phyloP scores from a whole-genome alignment of 495 filamentous ascomycete species.

The Aspergillus funiculosus region DNA sequence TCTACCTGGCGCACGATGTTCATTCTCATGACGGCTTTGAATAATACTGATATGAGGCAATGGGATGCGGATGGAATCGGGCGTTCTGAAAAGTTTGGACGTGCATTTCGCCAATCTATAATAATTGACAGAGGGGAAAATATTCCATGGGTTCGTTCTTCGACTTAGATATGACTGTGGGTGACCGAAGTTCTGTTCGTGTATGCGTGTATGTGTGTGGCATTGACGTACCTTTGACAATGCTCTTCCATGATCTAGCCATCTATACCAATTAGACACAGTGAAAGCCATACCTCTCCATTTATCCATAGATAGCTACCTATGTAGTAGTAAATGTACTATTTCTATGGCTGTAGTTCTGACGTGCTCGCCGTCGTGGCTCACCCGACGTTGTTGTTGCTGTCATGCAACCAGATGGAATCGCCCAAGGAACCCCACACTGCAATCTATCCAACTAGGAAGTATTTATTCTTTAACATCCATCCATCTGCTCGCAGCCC shows the following conservation, averaged over 20 bases:
- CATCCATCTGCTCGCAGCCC: too few relatives aligned
- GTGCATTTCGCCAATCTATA: neutral
- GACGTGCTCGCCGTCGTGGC: too few relatives aligned
- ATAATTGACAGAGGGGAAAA: too few relatives aligned
- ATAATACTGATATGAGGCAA: conserved; percentile 13
- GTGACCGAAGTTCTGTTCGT: too few relatives aligned
- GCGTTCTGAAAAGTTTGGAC: conserved; percentile 4
- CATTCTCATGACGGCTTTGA: conserved; percentile 16
- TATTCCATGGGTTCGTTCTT: neutral
- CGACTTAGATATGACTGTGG: too few relatives aligned
- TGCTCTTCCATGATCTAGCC: conserved; percentile 9
- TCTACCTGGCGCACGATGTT: conserved; percentile 19
- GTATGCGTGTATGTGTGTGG: conserved; percentile 7
- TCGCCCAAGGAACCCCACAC: too few relatives aligned
- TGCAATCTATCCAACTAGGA: too few relatives aligned
- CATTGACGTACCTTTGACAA: conserved; percentile 5
- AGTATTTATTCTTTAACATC: too few relatives aligned
- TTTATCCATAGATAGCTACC: neutral
- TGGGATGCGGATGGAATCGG: conserved; percentile 6
- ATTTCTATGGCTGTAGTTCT: neutral
- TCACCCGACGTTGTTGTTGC: too few relatives aligned
- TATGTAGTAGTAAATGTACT: neutral
- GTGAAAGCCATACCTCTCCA: conserved; percentile 2
- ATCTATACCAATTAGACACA: conserved; percentile 11
- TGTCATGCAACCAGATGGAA: too few relatives aligned